phyloP scores from a whole-genome alignment of 352 stramenopile species.

The Aphanomyces cochlioides region DNA sequence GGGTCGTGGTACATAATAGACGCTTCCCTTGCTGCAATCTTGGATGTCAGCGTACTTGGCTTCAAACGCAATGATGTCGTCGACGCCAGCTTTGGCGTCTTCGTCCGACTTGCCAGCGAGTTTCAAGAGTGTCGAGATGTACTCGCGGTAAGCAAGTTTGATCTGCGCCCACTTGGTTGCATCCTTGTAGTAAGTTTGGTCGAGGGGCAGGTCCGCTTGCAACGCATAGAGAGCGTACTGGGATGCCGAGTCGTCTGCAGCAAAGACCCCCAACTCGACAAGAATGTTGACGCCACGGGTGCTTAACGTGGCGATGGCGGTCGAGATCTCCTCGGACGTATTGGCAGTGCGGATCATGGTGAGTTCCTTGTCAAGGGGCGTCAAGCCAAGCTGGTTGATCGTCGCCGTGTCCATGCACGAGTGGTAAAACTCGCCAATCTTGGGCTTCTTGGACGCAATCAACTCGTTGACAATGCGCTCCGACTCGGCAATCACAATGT shows the following conservation, averaged over 20 bases:
- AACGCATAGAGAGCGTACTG: constrained; percentile 44
- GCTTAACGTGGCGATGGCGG: no score
- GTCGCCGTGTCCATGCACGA: constrained; percentile 54
- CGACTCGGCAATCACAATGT: no score
- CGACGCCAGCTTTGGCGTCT: constrained; percentile 23
- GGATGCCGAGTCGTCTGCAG: constrained; percentile 44
- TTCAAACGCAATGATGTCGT: constrained; percentile 68
- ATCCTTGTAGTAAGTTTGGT: constrained; percentile 38
- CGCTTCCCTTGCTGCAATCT: constrained; percentile 75
- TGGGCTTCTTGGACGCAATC: constrained; percentile 48
- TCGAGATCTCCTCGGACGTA: no score
- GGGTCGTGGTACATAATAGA: constrained; percentile 82
- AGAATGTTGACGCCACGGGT: constrained; percentile 55
- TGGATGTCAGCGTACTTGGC: constrained; percentile 69
- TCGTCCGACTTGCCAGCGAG: no score
- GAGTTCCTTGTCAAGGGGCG: constrained; percentile 44
- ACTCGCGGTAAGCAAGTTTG: constrained; percentile 40
- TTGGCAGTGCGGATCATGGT: constrained; percentile 42
- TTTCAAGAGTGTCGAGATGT: constrained; percentile 34
- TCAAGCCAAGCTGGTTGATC: constrained; percentile 37
- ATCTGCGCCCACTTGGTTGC: constrained; percentile 50
- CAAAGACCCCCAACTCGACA: constrained; percentile 44
- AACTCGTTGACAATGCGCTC: no score
- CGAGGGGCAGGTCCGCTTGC: constrained; percentile 47
- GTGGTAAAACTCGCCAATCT: constrained; percentile 55